Evolutionary conservation across 2,329 filamentous ascomycete species (phyloP), one percentile per base, ranked within the genome.

Genomic region (Verticillium klebahnii): DNA sequence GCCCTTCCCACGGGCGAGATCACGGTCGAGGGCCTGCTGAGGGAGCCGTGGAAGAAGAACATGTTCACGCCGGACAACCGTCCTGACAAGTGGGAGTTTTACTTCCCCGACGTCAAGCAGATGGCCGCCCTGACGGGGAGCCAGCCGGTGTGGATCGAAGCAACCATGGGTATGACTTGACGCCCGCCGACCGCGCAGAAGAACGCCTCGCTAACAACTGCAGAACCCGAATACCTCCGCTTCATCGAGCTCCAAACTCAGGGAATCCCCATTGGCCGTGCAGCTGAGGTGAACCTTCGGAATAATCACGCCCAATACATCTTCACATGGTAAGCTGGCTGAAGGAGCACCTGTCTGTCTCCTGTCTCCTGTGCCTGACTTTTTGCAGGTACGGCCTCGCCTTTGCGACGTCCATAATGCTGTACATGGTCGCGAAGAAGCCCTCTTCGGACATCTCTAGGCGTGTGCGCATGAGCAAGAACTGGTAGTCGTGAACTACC

Each of bases 271-370:
- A 94, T 97, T 72, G 95, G 93, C 15, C 85, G 94, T 72, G 80
- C 92, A 7, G 85, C 95, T 5, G 92, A 96, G 77, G 93, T 99
- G 64, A 96, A 96, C 73, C 80, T 99, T 72, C 86, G 92, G 74
- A 99, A 99, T 74, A 98, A 96, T 77, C 95, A 99, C 77, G 88
- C 92, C 66, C 95, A 98, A 81, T 99, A 99, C 77, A 99, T 99
- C 68, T 95, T 97, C 75, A 99, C 95, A 67, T 99, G 95, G 95
- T 98, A 86, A 72, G 62, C 23, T 29, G 19, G 5, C 14, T 3
- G 8, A 12, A 1, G 4, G 17, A n/a, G 11, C 1, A n/a, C 11
- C 45, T n/a, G 11, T 40, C n/a, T 14, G 7, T 32, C 29, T 17
- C 5, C 11, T 58, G 19, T 40, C 5, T 15, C 56, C 12, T n/a